Evolutionary conservation across 2,329 filamentous ascomycete species (phyloP).

Genomic region (Scedosporium minutisporum): DNA sequence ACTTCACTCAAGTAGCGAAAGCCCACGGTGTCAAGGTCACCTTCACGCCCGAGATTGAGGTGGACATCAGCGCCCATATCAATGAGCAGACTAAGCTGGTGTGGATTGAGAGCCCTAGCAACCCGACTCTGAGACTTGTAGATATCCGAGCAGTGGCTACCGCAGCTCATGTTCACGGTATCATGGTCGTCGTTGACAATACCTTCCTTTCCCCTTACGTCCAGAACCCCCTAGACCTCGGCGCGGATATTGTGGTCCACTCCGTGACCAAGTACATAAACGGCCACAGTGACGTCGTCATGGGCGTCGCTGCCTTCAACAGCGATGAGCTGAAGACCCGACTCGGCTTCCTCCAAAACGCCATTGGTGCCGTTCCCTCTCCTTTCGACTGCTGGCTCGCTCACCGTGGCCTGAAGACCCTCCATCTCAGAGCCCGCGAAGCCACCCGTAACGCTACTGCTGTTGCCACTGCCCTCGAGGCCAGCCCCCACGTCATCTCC

Average conservation of each 20-base stretch:
- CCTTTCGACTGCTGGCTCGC: constrained; percentile 98
- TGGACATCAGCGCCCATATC: constrained; percentile 78
- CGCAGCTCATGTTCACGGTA: constrained; percentile 76
- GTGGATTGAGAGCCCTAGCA: constrained; percentile 94
- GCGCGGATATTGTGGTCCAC: constrained; percentile 94
- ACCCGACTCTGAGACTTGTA: constrained; percentile 86
- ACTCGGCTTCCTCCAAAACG: constrained; percentile 89
- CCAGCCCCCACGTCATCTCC: constrained; percentile 69
- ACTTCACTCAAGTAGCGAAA: constrained; percentile 95
- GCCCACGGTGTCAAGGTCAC: constrained; percentile 92
- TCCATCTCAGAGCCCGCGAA: constrained; percentile 84
- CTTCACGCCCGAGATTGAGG: constrained; percentile 86
- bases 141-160: constrained; percentile 82
- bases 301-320: constrained; percentile 96
- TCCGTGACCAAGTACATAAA: constrained; percentile 99
- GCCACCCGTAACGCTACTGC: constrained; percentile 71
- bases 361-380: constrained; percentile 88
- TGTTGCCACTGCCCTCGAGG: constrained; percentile 68
- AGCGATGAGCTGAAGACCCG: constrained; percentile 66
- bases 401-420: constrained; percentile 90
- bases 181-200: constrained; percentile 97
- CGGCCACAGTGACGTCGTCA: constrained; percentile 91
- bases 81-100: constrained; percentile 82
- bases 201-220: constrained; percentile 95
- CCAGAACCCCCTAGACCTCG: constrained; percentile 90